Conservation (phyloP, 768 basidiomycete genomes). For the Phlegmacium glaucopus region DNA sequence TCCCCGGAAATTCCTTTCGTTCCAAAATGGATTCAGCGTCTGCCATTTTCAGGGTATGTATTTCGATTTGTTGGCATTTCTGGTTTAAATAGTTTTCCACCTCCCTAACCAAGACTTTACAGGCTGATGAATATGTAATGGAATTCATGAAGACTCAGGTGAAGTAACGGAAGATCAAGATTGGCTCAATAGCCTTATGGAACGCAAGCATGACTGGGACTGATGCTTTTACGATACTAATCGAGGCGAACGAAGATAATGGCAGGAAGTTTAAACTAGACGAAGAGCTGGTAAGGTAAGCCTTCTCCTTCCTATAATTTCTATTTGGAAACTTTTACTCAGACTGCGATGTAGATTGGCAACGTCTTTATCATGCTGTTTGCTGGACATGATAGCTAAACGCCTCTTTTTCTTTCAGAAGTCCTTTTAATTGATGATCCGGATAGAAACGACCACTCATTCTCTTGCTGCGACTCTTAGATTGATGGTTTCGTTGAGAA, state of each 20-base stretch:
- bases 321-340: too few species aligned
- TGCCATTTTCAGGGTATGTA: too few species aligned
- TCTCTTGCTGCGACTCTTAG: constrained; percentile 45
- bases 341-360: constrained; percentile 37
- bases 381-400: constrained; percentile 54
- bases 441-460: constrained; percentile 47
- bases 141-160: constrained; percentile 39
- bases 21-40: constrained; percentile 35
- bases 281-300: constrained; percentile 36
- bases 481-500: constrained; percentile 40
- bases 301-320: background rate
- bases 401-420: too few species aligned
- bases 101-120: constrained; percentile 9
- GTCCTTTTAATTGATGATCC: background rate
- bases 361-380: constrained; percentile 52
- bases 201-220: constrained; percentile 4
- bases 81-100: background rate
- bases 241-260: constrained; percentile 45
- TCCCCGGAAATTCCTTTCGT: constrained; percentile 20
- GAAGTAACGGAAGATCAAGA: constrained; percentile 26
- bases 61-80: constrained; percentile 14
- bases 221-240: constrained; percentile 41
- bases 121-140: constrained; percentile 28
- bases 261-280: constrained; percentile 34
- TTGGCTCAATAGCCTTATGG: background rate